These are phyloP conservation scores for Coccomyxa sp. DNA, from an alignment of 139 green algal species.

Conservation along the genomic window DNA sequence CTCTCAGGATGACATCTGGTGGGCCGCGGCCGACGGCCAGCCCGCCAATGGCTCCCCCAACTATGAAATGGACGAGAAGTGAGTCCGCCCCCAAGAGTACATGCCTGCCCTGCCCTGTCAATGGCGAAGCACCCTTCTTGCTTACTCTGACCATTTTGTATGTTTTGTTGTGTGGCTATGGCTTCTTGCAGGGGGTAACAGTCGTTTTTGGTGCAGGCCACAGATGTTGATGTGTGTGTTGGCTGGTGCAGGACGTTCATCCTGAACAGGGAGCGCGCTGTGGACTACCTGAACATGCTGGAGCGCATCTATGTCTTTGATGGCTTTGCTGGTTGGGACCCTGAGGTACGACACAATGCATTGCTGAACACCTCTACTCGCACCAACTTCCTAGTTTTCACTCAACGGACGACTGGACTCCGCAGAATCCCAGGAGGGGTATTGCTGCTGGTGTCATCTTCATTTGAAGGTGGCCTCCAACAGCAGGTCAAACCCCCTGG, in stretches of 20 bases:
- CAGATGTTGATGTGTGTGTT: too few species aligned
- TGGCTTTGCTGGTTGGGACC: conserved; percentile 82
- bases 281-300: conserved; percentile 88
- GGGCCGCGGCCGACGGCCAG: conserved; percentile 27
- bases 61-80: conserved; percentile 78
- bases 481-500: too few species aligned
- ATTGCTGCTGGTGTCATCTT: not conserved
- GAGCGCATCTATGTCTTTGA: conserved; percentile 80
- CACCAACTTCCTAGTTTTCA: too few species aligned
- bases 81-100: too few species aligned
- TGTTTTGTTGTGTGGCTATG: too few species aligned
- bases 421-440: not conserved
- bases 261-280: conserved; percentile 75
- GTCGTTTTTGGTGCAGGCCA: too few species aligned
- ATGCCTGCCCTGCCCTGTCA: not conserved
- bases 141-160: not conserved
- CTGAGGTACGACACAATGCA: conserved; percentile 16
- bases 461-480: too few species aligned
- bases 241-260: conserved; percentile 60
- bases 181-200: too few species aligned
- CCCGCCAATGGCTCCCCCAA: conserved; percentile 59
- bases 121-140: not conserved
- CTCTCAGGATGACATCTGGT: conserved; percentile 82
- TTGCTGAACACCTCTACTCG: not conserved
- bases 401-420: too few species aligned